Conservation (phyloP, 441 rosid species). For the Oxalis stricta region DNA sequence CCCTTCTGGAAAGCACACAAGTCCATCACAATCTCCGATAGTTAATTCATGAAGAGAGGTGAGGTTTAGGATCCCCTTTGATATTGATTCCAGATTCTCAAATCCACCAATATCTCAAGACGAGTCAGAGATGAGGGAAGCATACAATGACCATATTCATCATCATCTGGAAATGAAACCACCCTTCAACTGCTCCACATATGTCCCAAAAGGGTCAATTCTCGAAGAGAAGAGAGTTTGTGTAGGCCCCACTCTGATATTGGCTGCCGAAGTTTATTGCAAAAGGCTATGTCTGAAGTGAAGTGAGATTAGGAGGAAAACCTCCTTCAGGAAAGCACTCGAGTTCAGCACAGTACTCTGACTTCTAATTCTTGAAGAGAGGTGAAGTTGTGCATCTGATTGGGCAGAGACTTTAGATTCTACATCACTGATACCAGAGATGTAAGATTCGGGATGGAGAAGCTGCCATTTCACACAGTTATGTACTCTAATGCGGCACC, state of each 20-base stretch:
- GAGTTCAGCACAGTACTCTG: not conserved
- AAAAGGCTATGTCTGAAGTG: not conserved
- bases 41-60: not conserved
- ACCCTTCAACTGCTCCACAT: no score
- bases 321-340: not conserved
- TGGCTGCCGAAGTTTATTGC: not conserved
- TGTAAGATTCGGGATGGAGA: not conserved
- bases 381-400: not conserved
- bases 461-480: not conserved
- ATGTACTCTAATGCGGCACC: not conserved
- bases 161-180: no score
- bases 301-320: not conserved
- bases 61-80: not conserved
- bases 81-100: not conserved
- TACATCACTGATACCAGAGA: not conserved
- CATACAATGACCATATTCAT: no score
- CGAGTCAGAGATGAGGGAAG: no score
- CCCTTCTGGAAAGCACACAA: not conserved
- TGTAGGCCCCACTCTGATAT: not conserved
- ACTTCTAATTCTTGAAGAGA: not conserved
- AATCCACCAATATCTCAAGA: not conserved
- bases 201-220: no score
- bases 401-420: conserved; percentile 1
- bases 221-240: no score
- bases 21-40: not conserved